Evolutionary conservation across 495 filamentous ascomycete species (phyloP).

Genomic region (Penicillium cataractarum): DNA sequence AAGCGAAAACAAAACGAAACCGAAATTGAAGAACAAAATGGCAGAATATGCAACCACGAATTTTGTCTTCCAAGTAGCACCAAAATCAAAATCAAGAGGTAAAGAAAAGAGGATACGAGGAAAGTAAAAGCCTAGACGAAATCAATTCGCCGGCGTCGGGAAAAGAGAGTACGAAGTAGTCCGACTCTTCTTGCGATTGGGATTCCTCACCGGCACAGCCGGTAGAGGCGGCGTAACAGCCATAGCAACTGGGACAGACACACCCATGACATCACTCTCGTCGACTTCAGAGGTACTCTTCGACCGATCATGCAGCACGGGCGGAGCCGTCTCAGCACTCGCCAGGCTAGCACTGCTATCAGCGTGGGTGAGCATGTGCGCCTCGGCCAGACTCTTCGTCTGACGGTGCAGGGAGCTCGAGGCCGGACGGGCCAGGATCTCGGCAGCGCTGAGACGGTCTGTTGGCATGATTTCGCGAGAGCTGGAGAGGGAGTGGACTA

Average conservation of each 20-base stretch:
- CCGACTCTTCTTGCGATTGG: constrained; percentile 37
- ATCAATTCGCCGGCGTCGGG: constrained; percentile 33
- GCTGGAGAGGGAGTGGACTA: constrained; percentile 52
- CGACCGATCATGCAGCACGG: constrained; percentile 38
- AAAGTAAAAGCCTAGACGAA: neutral
- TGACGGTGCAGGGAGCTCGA: constrained; percentile 45
- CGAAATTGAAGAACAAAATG: neutral
- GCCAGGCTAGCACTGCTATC: constrained; percentile 34
- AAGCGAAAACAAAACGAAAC: neutral
- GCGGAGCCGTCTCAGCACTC: constrained; percentile 21
- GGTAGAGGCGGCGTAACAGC: constrained; percentile 12
- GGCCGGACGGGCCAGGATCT: constrained; percentile 33
- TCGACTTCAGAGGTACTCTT: constrained; percentile 44
- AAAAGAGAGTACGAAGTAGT: constrained; percentile 52
- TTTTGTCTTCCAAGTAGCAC: neutral
- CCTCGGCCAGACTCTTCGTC: constrained; percentile 47
- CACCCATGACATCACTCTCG: neutral
- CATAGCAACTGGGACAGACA: too few species aligned
- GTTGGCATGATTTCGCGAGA: constrained; percentile 49
- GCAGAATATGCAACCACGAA: neutral
- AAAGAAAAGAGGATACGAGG: neutral
- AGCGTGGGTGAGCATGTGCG: constrained; percentile 31
- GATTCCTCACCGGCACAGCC: constrained; percentile 24
- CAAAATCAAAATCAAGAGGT: neutral
- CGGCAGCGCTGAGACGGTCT: constrained; percentile 36